Evolutionary conservation across 345 rosid species (phyloP), one percentile per base, ranked within the genome.

Genomic region (Boechera stricta): DNA sequence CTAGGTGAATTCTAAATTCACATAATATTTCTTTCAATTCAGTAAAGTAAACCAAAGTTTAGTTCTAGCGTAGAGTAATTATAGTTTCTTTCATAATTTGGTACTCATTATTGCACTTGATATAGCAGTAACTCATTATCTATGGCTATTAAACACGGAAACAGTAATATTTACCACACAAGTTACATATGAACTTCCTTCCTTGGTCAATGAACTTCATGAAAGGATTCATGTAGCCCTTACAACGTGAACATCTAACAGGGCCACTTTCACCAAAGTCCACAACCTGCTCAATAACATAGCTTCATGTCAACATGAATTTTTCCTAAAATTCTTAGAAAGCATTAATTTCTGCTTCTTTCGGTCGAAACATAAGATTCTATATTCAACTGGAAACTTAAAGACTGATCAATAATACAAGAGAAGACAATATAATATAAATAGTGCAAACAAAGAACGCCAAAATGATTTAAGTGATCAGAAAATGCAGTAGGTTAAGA

Each of bases 231-330:
- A 91, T 84, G 83, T 94, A 94, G 53, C 89, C 97, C 83, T 91
- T 94, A 85, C 97, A 94, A 73, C 90, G 90, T 77, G 96, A 88
- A 79, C 97, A 94, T 71, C 97, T 88, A 21, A 94, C 89, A 35
- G 97, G 98, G 74, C 98, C 97, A 74, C 82, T 78, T 78, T 94
- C 97, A 54, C 98, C 98, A 72, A 91, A 94, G 81, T 94, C 98
- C 56, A 91, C 97, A 69, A 88, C 82, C 97, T 94, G 80, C 55
- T 56, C 78, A 62, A 72, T 72, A 65, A 49, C 28, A 65, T 49
- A 45, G 16, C 53, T 64, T 49, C 67, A 71, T 55, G 47, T 32
- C 58, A 55, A 31, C 58, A 67, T 55, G 39, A 51, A 6, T 4
- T 59, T 41, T 8, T 49, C 2, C 21, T 52, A 54, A 31, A 38